Evolutionary conservation across 192 early-diverging fungal species (phyloP).

Genomic region (Ambispora gerdemannii): DNA sequence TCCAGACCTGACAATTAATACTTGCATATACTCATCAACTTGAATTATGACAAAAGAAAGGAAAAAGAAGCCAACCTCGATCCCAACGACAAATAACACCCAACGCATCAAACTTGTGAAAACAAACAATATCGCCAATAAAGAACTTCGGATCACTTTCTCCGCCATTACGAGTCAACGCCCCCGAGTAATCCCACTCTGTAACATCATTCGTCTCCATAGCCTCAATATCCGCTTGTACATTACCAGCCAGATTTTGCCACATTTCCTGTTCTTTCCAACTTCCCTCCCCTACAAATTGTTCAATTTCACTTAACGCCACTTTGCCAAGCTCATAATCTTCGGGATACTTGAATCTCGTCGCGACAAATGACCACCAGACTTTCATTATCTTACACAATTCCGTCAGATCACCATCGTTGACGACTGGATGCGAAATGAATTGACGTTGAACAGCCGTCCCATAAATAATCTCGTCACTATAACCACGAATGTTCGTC

Average conservation of each 20-base stretch:
- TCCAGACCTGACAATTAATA: not conserved
- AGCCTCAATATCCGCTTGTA: constrained; percentile 11
- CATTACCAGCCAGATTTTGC: constrained; percentile 5
- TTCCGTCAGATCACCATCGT: not conserved
- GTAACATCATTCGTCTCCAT: constrained; percentile 17
- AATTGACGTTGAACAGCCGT: constrained; percentile 22
- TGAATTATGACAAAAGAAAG: not conserved
- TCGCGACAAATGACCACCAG: constrained; percentile 25
- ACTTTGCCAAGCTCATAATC: constrained; percentile 18
- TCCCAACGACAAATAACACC: constrained; percentile 29
- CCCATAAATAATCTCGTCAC: constrained; percentile 22
- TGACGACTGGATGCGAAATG: not conserved
- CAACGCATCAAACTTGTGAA: constrained; percentile 16
- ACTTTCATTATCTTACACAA: constrained; percentile 15
- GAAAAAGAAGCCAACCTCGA: constrained; percentile 1
- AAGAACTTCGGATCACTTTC: constrained; percentile 25
- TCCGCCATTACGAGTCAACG: not conserved
- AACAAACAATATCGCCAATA: constrained; percentile 24
- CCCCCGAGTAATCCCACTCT: constrained; percentile 26
- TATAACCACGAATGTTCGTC: constrained; percentile 10
- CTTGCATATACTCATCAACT: not conserved
- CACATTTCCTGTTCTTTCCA: constrained; percentile 5
- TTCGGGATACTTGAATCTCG: constrained; percentile 18
- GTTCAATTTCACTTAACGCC: constrained; percentile 17
- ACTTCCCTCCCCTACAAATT: not conserved